Evolutionary conservation across 2,329 filamentous ascomycete genomes (phyloP).

Genomic region (Fusarium devonianum): DNA sequence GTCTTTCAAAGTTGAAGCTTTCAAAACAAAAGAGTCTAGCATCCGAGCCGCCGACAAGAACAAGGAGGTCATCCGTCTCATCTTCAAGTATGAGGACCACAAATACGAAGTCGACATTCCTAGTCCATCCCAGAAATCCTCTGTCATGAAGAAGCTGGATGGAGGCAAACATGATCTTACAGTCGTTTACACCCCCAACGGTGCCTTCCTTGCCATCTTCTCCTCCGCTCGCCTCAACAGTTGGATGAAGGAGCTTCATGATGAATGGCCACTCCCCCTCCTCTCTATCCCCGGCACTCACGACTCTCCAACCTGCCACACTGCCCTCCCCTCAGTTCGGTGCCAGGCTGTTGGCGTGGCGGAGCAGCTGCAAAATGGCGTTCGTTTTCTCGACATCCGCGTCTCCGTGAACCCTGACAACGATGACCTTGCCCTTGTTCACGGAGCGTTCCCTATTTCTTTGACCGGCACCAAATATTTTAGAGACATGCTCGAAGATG

Average conservation of each 20-base stretch:
- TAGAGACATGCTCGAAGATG: constrained; percentile 71
- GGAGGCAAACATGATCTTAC: constrained; percentile 65
- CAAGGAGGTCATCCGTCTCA: constrained; percentile 75
- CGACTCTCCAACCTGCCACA: constrained; percentile 87
- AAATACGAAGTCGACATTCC: constrained; percentile 76
- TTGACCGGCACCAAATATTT: constrained; percentile 84
- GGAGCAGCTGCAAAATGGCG: constrained; percentile 85
- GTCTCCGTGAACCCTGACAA: constrained; percentile 64
- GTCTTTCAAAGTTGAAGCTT: constrained; percentile 70
- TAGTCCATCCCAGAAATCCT: constrained; percentile 65
- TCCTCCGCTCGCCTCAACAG: constrained; percentile 72
- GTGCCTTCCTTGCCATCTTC: constrained; percentile 68
- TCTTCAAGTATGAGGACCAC: constrained; percentile 67
- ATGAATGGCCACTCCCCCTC: constrained; percentile 76
- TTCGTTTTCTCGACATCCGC: constrained; percentile 93
- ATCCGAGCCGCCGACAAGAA: constrained; percentile 65
- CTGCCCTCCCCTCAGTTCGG: constrained; percentile 87
- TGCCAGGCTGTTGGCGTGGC: constrained; percentile 83
- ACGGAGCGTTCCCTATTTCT: constrained; percentile 87
- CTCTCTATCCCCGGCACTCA: constrained; percentile 95
- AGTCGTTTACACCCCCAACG: constrained; percentile 67
- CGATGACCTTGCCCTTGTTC: constrained; percentile 81
- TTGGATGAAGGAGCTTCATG: constrained; percentile 83
- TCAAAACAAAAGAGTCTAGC: constrained; percentile 65
- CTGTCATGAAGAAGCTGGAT: constrained; percentile 65